Conservation (phyloP, 2,329 filamentous ascomycete species). For the Arthrobotrys iridis region DNA sequence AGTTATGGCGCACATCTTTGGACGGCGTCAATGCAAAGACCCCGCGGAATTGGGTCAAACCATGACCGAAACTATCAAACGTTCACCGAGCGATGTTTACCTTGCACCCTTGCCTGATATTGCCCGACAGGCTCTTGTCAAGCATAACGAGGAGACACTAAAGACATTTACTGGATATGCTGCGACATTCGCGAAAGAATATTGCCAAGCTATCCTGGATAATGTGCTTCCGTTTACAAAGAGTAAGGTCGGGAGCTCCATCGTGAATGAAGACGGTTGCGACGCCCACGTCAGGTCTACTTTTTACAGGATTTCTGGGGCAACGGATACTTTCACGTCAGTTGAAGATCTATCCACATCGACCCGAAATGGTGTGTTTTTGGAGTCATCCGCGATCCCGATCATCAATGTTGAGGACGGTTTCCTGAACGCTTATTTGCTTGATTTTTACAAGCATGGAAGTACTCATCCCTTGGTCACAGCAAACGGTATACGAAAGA, state of each 20-base stretch:
- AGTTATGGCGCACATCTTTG: slow-evolving; percentile 76
- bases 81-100: slow-evolving; percentile 71
- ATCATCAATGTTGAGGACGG: slow-evolving; percentile 69
- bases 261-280: slow-evolving; percentile 31
- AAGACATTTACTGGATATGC: slow-evolving; percentile 76
- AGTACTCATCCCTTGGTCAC: slow-evolving; percentile 69
- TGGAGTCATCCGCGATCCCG: slow-evolving; percentile 78
- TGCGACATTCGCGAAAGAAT: slow-evolving; percentile 73
- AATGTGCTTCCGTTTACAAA: slow-evolving; percentile 69
- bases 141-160: slow-evolving; percentile 74
- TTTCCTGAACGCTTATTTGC: slow-evolving; percentile 74
- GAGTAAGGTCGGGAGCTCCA: slow-evolving; percentile 26
- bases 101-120: slow-evolving; percentile 71
- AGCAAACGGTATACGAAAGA: slow-evolving; percentile 73
- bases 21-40: slow-evolving; percentile 62
- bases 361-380: slow-evolving; percentile 74
- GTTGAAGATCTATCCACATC: slow-evolving; percentile 75
- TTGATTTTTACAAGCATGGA: slow-evolving; percentile 81
- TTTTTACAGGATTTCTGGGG: slow-evolving; percentile 77
- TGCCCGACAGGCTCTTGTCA: slow-evolving; percentile 68
- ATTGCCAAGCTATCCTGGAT: slow-evolving; percentile 67
- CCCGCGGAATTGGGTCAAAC: slow-evolving; percentile 61
- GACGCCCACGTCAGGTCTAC: slow-evolving; percentile 67
- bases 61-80: slow-evolving; percentile 65
- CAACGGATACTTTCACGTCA: slow-evolving; percentile 71